Evolutionary conservation across 352 stramenopile species (phyloP).

Genomic region (Phytophthora parvispora): DNA sequence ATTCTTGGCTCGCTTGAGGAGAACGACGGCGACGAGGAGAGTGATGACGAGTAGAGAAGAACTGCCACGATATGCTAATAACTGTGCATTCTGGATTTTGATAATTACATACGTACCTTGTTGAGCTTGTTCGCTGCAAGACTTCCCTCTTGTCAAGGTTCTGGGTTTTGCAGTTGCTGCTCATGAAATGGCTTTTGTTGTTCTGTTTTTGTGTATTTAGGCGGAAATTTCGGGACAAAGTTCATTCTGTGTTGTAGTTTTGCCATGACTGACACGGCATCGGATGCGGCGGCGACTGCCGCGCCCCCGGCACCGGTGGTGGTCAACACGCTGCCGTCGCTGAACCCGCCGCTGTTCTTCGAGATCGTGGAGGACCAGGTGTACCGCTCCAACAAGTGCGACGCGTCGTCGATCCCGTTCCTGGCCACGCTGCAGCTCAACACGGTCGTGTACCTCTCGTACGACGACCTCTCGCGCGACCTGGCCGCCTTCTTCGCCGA

Average conservation of each 20-base stretch:
- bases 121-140: too few species aligned
- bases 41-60: slow-evolving; percentile 41
- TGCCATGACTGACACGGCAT: slow-evolving; percentile 28
- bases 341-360: slow-evolving; percentile 90
- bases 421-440: slow-evolving; percentile 83
- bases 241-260: background rate
- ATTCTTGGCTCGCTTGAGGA: slow-evolving; percentile 85
- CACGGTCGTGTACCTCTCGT: slow-evolving; percentile 89
- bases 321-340: slow-evolving; percentile 71
- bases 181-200: too few species aligned
- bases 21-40: slow-evolving; percentile 85
- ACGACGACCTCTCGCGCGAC: slow-evolving; percentile 84
- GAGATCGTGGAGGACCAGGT: slow-evolving; percentile 90
- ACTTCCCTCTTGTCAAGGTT: too few species aligned
- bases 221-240: background rate
- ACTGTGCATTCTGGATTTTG: slow-evolving; percentile 18
- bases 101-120: too few species aligned
- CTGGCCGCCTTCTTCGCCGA: slow-evolving; percentile 87
- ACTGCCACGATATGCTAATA: slow-evolving; percentile 1
- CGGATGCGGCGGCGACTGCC: slow-evolving; percentile 12
- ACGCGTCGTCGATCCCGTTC: slow-evolving; percentile 88
- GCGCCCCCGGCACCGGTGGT: slow-evolving; percentile 29
- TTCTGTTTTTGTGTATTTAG: too few species aligned
- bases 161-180: too few species aligned
- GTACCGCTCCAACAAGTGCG: slow-evolving; percentile 90